A percentile compares a stretch with the other conserved stretches of the same genome.
Evolutionary conservation across 495 filamentous ascomycete species (phyloP).

Genomic region (Xylaria flabelliformis): DNA sequence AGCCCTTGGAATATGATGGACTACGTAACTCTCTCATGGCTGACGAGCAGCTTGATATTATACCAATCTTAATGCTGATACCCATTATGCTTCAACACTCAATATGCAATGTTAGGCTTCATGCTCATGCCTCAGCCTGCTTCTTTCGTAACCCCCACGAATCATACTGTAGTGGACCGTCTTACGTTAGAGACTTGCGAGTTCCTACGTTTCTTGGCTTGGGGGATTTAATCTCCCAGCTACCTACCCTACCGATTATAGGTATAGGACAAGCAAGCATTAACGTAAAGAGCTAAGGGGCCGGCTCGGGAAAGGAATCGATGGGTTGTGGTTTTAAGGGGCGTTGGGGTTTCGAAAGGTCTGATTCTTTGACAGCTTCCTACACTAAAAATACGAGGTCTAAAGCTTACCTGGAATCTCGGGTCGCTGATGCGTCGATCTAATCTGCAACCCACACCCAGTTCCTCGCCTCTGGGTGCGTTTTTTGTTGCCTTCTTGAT

Average conservation of each 20-base stretch:
- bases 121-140: not conserved
- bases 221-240: not conserved
- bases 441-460: constrained; percentile 16
- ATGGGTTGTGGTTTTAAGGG: constrained; percentile 22
- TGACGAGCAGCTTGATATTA: not conserved
- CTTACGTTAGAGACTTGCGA: not conserved
- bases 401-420: constrained; percentile 8
- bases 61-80: not conserved
- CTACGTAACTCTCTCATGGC: not conserved
- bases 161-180: not conserved
- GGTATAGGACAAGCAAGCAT: constrained; percentile 8
- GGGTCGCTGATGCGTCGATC: constrained; percentile 12
- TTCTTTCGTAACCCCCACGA: not conserved
- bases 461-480: not conserved
- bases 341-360: not conserved
- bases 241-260: not conserved
- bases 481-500: not conserved
- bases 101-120: not conserved
- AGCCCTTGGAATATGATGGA: not conserved
- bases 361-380: constrained; percentile 12
- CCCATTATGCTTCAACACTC: not conserved
- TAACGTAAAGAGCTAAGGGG: not conserved
- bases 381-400: constrained; percentile 9
- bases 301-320: constrained; percentile 14
- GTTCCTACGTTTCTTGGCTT: not conserved